Conservation (phyloP, 2,329 filamentous ascomycete genomes). For the Penicillium sp. region DNA sequence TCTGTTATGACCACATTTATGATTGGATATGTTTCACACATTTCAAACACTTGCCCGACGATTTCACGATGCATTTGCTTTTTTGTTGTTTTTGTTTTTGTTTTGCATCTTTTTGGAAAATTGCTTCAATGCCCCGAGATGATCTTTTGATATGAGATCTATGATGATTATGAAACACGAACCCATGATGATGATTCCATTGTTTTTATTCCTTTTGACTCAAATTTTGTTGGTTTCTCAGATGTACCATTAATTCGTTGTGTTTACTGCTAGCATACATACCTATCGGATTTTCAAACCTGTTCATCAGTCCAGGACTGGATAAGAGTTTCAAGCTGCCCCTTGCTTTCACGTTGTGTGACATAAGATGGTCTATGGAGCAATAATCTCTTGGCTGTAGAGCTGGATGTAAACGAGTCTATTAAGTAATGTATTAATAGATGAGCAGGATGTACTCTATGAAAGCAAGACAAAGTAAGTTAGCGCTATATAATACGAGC, state of each 20-base stretch:
- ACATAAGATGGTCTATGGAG: not conserved
- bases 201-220: conserved; percentile 6
- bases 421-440: not conserved
- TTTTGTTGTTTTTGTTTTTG: conserved; percentile 3
- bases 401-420: not conserved
- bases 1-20: conserved; percentile 5
- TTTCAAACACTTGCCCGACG: conserved; percentile 6
- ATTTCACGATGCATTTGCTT: conserved; percentile 17
- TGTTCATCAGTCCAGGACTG: not conserved
- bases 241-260: conserved; percentile 1
- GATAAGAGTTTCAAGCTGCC: not conserved
- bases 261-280: not conserved
- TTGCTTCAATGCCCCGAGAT: conserved; percentile 8
- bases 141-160: conserved; percentile 16
- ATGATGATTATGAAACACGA: conserved; percentile 22
- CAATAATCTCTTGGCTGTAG: not conserved
- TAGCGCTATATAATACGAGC: not conserved
- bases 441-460: not conserved
- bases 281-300: not conserved
- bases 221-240: not conserved
- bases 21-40: conserved; percentile 15
- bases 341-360: conserved; percentile 1
- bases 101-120: not conserved
- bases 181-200: conserved; percentile 10
- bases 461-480: not conserved